These are phyloP conservation scores for Mycena capillaripes DNA, from an alignment of 768 basidiomycete species.

Conservation along the genomic window DNA sequence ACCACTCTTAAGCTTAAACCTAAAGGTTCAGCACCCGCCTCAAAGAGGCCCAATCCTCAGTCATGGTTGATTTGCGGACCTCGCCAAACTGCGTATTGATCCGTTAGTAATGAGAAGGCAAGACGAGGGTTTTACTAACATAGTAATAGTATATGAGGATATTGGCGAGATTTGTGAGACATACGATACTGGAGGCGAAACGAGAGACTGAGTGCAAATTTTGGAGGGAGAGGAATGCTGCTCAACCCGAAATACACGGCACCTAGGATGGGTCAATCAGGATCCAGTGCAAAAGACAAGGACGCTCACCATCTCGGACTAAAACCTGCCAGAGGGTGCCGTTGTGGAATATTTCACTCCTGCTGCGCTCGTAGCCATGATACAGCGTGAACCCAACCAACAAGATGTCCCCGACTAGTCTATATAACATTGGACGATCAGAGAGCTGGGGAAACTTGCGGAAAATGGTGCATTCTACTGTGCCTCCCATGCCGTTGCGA, in stretches of 20 bases:
- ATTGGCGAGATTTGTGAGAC: background rate
- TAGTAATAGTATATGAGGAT: conserved; percentile 3
- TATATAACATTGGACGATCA: background rate
- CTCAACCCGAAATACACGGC: background rate
- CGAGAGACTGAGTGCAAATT: background rate
- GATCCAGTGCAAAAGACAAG: too few species aligned
- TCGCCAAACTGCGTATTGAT: too few species aligned
- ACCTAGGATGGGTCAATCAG: background rate
- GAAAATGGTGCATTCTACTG: too few species aligned
- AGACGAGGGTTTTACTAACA: too few species aligned
- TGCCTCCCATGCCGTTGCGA: too few species aligned
- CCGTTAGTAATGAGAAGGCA: too few species aligned
- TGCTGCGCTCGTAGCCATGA: background rate
- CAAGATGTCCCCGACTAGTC: background rate
- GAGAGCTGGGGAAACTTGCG: too few species aligned
- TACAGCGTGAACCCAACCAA: background rate
- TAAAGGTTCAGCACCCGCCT: too few species aligned
- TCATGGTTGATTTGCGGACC: too few species aligned
- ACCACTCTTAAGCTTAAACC: too few species aligned
- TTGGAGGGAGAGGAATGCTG: background rate
- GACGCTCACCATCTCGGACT: background rate
- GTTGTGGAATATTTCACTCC: background rate
- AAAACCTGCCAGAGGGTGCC: background rate
- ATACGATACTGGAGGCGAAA: background rate
- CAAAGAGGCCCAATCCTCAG: too few species aligned